Percentiles rank a stretch among this genome's conserved stretches.
Conservation (phyloP, 2,329 filamentous ascomycete genomes). For the Curvularia sp. region DNA sequence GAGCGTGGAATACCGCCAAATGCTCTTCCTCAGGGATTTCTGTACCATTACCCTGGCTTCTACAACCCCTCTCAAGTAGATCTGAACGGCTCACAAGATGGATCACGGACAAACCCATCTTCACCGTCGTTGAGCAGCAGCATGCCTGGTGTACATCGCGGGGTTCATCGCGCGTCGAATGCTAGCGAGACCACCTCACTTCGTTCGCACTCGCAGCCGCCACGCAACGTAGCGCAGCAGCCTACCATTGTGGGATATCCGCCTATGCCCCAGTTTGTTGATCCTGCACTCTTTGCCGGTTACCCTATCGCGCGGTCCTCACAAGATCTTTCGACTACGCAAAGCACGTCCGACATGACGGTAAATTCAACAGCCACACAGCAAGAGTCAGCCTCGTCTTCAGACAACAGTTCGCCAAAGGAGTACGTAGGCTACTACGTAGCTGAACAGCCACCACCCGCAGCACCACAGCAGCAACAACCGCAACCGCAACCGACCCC, state of each 20-base stretch:
- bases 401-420: constrained; percentile 53
- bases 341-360: constrained; percentile 30
- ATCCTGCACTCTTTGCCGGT: constrained; percentile 39
- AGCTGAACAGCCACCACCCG: constrained; percentile 48
- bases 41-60: constrained; percentile 56
- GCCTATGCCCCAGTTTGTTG: constrained; percentile 43
- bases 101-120: constrained; percentile 56
- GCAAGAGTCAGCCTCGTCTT: constrained; percentile 28
- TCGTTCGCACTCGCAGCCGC: constrained; percentile 60
- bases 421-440: constrained; percentile 61
- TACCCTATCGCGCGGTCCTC: constrained; percentile 47
- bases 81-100: constrained; percentile 50
- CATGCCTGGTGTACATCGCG: constrained; percentile 53
- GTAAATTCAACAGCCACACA: constrained; percentile 30
- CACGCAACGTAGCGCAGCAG: constrained; percentile 52
- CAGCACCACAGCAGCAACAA: constrained; percentile 21
- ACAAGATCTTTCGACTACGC: constrained; percentile 35
- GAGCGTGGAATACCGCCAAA: constrained; percentile 41
- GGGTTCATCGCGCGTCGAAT: constrained; percentile 53
- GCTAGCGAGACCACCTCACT: constrained; percentile 53
- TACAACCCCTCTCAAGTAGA: constrained; percentile 51
- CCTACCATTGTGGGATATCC: constrained; percentile 51
- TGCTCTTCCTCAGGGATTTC: constrained; percentile 50
- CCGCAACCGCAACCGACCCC: constrained; percentile 40
- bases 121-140: constrained; percentile 56